These are phyloP conservation scores for Heliosperma pusillum DNA, from an alignment of 148 eudicot species.

Conservation along the genomic window DNA sequence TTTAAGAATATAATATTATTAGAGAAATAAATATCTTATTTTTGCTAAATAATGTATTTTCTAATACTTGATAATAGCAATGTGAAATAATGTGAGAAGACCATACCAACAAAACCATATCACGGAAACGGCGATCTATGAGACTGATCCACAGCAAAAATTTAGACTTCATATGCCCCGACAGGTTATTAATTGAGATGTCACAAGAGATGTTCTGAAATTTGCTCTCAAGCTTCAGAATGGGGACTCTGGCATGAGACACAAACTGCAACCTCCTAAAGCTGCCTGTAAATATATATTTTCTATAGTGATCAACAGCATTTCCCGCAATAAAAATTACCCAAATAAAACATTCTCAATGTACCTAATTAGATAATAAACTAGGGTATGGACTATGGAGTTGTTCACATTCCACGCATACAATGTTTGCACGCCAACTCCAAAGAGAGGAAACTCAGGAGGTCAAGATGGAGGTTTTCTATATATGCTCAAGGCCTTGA, in stretches of 20 bases:
- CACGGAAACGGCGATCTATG: slow-evolving; percentile 84
- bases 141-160: slow-evolving; percentile 69
- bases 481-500: slow-evolving; percentile 1
- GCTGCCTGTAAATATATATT: slow-evolving; percentile 49
- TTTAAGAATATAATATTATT: no score
- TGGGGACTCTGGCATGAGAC: slow-evolving; percentile 79
- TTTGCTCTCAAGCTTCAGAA: slow-evolving; percentile 61
- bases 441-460: background rate
- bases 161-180: slow-evolving; percentile 92
- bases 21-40: no score
- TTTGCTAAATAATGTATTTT: no score
- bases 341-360: slow-evolving; percentile 1
- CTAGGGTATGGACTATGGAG: background rate
- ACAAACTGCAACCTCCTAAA: slow-evolving; percentile 54
- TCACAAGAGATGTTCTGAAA: slow-evolving; percentile 74
- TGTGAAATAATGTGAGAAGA: slow-evolving; percentile 4
- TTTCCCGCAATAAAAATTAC: background rate
- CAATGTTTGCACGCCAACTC: background rate
- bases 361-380: background rate
- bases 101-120: slow-evolving; percentile 84
- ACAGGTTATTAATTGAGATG: slow-evolving; percentile 70
- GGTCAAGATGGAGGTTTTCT: background rate
- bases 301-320: slow-evolving; percentile 5
- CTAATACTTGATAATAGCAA: background rate
- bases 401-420: background rate